Base-by-base conservation (phyloP, 129 eudicot species). In the Lactuca sativa region DNA sequence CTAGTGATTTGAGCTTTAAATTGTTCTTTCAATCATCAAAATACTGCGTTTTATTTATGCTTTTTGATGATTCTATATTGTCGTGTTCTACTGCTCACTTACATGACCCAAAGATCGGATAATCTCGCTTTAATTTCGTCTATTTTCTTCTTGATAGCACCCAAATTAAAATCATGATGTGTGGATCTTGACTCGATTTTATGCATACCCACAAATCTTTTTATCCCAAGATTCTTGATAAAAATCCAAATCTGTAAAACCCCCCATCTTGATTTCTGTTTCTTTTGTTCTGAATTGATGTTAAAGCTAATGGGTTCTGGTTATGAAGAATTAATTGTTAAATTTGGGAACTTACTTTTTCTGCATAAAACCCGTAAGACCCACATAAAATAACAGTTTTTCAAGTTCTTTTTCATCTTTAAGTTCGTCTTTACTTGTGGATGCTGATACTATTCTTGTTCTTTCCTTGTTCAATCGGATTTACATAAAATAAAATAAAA, bases 381-480 rank as follows among this genome's bases (percentile, higher is more conserved):
- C 82, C 90, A 86, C 92, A 89, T 89, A 84, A 89, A 86, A 89
- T 89, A 79, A 86, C 92, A 62, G 40, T 80, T 67, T 59, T 48
- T 56, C 65, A 77, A 71, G 79, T 8, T 75, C 31, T 52, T 40
- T 71, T 75, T 69, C 60, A 68, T 68, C 56, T 61, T 75, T 49
- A 43, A 48, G 53, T 62, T 70, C 4, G 14, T 37, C 34, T 69
- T 78, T 31, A 36, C 33, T 48, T 71, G 13, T 33, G 58, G 74
- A 33, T 74, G 34, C 3, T 65, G 64, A 62, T 67, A 63, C 70
- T 52, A 31, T 54, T 79, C 65, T 66, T 51, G 78, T 80, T 70
- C 85, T 77, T 78, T 82, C 31, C 79, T 88, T 78, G 76, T 63
- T 80, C 38, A 61, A 49, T 74, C 62, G 32, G 69, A 64, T 61